phyloP scores from a whole-genome alignment of 2,329 filamentous ascomycete species.

The Blumeria hordei region DNA sequence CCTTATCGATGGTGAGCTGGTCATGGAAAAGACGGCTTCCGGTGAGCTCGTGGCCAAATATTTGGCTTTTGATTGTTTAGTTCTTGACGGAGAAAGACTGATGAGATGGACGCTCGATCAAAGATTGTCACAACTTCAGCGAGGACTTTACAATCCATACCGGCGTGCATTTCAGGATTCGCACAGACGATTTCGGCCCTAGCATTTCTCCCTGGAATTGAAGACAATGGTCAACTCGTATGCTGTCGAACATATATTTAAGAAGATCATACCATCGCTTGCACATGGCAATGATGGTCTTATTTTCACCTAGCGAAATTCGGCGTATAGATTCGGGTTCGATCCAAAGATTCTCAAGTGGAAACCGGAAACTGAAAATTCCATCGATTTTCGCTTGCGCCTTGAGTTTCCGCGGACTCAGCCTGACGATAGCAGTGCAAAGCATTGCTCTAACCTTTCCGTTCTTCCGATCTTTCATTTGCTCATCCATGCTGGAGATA shows the following conservation, averaged over 20 bases:
- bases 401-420: conserved; percentile 50
- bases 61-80: conserved; percentile 81
- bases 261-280: conserved; percentile 56
- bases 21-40: conserved; percentile 54
- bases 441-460: conserved; percentile 55
- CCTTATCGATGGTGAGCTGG: conserved; percentile 78
- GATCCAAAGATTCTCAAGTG: conserved; percentile 90
- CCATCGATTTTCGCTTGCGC: conserved; percentile 68
- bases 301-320: conserved; percentile 87
- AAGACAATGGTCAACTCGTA: conserved; percentile 82
- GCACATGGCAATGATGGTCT: conserved; percentile 89
- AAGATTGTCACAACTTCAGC: conserved; percentile 68
- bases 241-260: conserved; percentile 79
- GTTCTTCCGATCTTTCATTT: conserved; percentile 51
- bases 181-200: conserved; percentile 42
- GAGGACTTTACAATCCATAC: conserved; percentile 51
- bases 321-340: conserved; percentile 70
- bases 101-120: conserved; percentile 70
- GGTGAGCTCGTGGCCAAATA: conserved; percentile 52
- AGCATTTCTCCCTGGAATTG: conserved; percentile 62
- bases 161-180: conserved; percentile 35
- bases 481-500: conserved; percentile 40
- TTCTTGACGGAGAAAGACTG: conserved; percentile 50
- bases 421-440: conserved; percentile 36
- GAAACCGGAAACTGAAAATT: conserved; percentile 92